Evolutionary conservation across 2,329 filamentous ascomycete genomes (phyloP), one percentile per base, ranked within the genome.

Genomic region (Botrytis porri): DNA sequence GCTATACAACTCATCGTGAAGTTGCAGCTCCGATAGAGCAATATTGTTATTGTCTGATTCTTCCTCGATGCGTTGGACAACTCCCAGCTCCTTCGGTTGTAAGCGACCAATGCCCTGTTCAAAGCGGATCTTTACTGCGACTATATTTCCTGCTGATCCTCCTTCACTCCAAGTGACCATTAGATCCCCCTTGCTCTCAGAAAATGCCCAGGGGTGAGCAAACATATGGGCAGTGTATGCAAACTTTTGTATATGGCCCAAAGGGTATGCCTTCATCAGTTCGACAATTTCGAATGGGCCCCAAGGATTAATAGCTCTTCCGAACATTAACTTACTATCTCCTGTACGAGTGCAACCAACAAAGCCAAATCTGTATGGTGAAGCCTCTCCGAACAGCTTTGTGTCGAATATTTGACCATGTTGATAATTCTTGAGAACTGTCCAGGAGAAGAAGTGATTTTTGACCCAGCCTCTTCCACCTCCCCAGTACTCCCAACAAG

Each of bases 151-250:
- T 20, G 32, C 72, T 60, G 74, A 70, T 1, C 75, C 72, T 37
- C 77, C 75, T 59, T 77, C 76, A 25, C 72, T 74, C 77, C 76
- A 77, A 14, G 73, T 72, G 32, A 78, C 70, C 70, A 75, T 76
- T 32, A 78, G 51, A 65, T 78, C 74, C 7, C 75, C 74, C 22
- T 66, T 74, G 14, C 57, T 64, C n/a, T 69, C 70, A 29, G 75
- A 18, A 29, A 70, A 74, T 5, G 75, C 76, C 76, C 77, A 78
- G 18, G 77, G 76, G 43, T 78, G 77, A 18, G 75, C 71, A 48
- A 77, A 78, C 41, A 78, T 73, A 22, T 76, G 77, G 60, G 77
- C 77, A 4, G 35, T 65, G 45, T 73, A 78, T 43, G 63, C 51
- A 4, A 60, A 65, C 14, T 35, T 32, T 8, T 66, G 25, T 48